Base-by-base conservation (phyloP, 1,284 basidiomycete species). In the Melampsora americana region DNA sequence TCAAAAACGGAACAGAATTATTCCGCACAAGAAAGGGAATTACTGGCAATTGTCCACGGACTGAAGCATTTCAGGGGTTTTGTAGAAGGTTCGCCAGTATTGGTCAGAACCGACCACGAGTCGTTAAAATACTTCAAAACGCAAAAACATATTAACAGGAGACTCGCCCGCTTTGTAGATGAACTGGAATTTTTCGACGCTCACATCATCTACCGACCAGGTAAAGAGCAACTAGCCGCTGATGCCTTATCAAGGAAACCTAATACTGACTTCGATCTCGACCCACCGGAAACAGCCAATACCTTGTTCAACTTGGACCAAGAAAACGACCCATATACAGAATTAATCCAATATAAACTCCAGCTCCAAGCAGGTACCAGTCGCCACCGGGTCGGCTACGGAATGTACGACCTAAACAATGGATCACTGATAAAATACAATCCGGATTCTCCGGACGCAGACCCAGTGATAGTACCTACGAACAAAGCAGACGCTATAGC, bases 1-100 rank as follows among this genome's bases (percentile, higher is more conserved):
- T 59, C 50, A 16, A 59, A 32, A 11, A 69, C 67, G 32, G 60
- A 62, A 62, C 60, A 62, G 42, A 78, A 78, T 44, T 78, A 78
- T 53, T 70, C 78, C 1, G 67, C 68, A 1, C 77, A 78, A 28
- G 67, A 69, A 69, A 11, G 50, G 32, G 53, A 69, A 39, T 23
- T 69, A 20, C n/a, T 60, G 35, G 67, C 67, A 30, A 69, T 69
- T 4, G 26, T 69, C 14, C 67, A 69, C 35, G 67, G 48, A 5
- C 50, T 60, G 12, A 69, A 69, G 56, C 67, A 69, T 14, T 53
- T 69, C 26, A 2, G 30, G 7, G 67, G 50, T 12, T 59, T 56
- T 53, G 23, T 69, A 2, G 50, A 69, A 39, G 46, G n/a, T n/a
- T n/a, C n/a, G n/a, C n/a, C n/a, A n/a, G n/a, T n/a, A n/a, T n/a